Conservation (phyloP, 1,139 yeast genomes). For the Protomyces arabidopsidicola region DNA sequence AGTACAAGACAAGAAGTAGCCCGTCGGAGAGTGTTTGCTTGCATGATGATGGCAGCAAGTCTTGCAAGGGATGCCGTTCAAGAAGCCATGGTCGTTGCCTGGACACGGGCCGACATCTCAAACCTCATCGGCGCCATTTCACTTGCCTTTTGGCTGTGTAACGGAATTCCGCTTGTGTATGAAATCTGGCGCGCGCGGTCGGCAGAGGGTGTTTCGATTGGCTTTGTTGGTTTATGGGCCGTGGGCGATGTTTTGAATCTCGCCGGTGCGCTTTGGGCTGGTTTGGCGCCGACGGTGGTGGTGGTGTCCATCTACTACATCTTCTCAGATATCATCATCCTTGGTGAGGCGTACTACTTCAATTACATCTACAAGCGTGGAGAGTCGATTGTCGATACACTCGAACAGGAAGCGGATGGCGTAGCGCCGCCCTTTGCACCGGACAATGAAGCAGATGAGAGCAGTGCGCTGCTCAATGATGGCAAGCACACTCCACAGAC, state of each 20-base stretch:
- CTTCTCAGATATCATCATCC: slow-evolving; percentile 68
- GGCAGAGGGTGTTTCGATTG: slow-evolving; percentile 75
- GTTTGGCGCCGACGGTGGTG: slow-evolving; percentile 60
- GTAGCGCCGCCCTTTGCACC: slow-evolving; percentile 1
- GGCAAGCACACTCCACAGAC: not conserved
- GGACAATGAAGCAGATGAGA: not conserved
- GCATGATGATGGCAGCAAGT: no score
- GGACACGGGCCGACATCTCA: slow-evolving; percentile 4
- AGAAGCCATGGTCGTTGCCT: not conserved
- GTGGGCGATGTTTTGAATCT: slow-evolving; percentile 68
- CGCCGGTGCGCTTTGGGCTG: slow-evolving; percentile 67
- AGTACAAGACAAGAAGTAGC: no score
- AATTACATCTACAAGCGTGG: not conserved
- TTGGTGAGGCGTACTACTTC: slow-evolving; percentile 57
- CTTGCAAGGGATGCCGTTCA: no score
- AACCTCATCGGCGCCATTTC: slow-evolving; percentile 25
- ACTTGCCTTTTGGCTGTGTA: slow-evolving; percentile 26
- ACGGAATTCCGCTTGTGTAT: slow-evolving; percentile 23
- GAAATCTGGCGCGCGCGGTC: slow-evolving; percentile 14
- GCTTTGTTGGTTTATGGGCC: slow-evolving; percentile 67
- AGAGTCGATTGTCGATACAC: not conserved
- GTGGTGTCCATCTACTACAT: slow-evolving; percentile 88
- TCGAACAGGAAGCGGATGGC: not conserved
- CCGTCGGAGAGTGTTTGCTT: no score
- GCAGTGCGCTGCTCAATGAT: not conserved